phyloP scores from a whole-genome alignment of 2,329 filamentous ascomycete genomes.

The Verticillium zaregamsianum region DNA sequence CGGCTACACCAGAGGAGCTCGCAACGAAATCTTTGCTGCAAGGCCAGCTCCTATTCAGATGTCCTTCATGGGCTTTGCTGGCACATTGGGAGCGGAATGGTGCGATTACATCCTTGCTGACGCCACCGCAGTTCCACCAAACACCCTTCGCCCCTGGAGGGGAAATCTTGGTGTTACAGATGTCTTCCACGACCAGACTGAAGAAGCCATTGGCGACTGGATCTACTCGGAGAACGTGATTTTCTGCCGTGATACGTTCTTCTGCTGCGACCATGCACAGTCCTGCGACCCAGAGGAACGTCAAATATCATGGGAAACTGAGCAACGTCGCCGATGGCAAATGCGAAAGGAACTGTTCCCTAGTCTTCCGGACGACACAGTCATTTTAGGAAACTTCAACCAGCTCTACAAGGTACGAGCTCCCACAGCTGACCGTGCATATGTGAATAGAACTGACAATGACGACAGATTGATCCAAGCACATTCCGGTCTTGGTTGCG shows the following conservation, averaged over 20 bases:
- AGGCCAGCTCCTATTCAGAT: constrained; percentile 94
- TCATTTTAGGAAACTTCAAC: constrained; percentile 97
- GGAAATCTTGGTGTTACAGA: constrained; percentile 73
- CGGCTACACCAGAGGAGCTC: constrained; percentile 92
- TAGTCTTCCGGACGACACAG: constrained; percentile 69
- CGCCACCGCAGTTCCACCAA: constrained; percentile 74
- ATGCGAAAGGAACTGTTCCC: constrained; percentile 95
- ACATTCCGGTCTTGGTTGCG: constrained; percentile 95
- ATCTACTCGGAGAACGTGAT: constrained; percentile 97
- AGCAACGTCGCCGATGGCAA: constrained; percentile 76
- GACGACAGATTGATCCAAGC: constrained; percentile 83
- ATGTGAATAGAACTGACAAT: constrained; percentile 2
- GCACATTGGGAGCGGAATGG: constrained; percentile 94
- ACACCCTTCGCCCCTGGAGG: constrained; percentile 76
- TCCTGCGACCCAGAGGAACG: constrained; percentile 72
- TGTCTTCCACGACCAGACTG: constrained; percentile 60
- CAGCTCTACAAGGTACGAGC: constrained; percentile 88
- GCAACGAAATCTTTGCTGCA: constrained; percentile 95
- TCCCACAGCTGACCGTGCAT: not conserved
- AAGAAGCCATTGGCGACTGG: constrained; percentile 72
- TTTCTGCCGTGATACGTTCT: constrained; percentile 91
- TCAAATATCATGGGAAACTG: constrained; percentile 73
- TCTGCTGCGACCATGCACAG: constrained; percentile 95
- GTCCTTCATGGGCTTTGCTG: constrained; percentile 99
- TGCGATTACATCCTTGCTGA: constrained; percentile 96